phyloP scores from a whole-genome alignment of 2,329 filamentous ascomycete species.

The Pseudocercospora macadamiae region DNA sequence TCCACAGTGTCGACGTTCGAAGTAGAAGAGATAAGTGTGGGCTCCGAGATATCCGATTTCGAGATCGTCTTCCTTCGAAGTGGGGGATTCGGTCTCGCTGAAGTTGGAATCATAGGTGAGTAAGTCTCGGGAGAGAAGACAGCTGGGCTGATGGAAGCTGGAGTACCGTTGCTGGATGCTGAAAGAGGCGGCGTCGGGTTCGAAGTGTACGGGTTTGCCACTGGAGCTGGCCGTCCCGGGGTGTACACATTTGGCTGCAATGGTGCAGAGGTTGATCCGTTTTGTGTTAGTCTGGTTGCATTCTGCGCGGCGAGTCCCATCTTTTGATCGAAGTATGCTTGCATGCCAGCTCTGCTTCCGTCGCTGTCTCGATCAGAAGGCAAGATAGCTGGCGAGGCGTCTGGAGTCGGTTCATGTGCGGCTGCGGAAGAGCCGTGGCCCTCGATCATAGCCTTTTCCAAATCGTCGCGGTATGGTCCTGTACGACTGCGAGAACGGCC shows the following conservation, averaged over 20 bases:
- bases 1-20: conserved; percentile 62
- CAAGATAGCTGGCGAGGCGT: conserved; percentile 24
- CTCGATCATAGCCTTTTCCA: conserved; percentile 55
- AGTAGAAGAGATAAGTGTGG: conserved; percentile 57
- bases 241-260: conserved; percentile 29
- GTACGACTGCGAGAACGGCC: conserved; percentile 58
- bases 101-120: conserved; percentile 36
- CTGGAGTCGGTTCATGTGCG: conserved; percentile 23
- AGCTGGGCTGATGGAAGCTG: conserved; percentile 40
- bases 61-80: conserved; percentile 61
- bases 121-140: conserved; percentile 31
- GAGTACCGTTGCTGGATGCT: conserved; percentile 41
- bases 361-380: conserved; percentile 19
- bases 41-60: conserved; percentile 66
- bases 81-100: conserved; percentile 36
- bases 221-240: conserved; percentile 21
- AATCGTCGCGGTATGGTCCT: conserved; percentile 55
- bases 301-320: conserved; percentile 9
- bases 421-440: conserved; percentile 42
- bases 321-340: conserved; percentile 35
- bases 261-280: conserved; percentile 22
- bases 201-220: conserved; percentile 50
- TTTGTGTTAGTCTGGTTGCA: conserved; percentile 7
- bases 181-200: conserved; percentile 59
- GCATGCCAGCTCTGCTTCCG: conserved; percentile 14